Base-by-base conservation (phyloP, 108 stramenopile genomes). In the Skeletonema grethae region DNA sequence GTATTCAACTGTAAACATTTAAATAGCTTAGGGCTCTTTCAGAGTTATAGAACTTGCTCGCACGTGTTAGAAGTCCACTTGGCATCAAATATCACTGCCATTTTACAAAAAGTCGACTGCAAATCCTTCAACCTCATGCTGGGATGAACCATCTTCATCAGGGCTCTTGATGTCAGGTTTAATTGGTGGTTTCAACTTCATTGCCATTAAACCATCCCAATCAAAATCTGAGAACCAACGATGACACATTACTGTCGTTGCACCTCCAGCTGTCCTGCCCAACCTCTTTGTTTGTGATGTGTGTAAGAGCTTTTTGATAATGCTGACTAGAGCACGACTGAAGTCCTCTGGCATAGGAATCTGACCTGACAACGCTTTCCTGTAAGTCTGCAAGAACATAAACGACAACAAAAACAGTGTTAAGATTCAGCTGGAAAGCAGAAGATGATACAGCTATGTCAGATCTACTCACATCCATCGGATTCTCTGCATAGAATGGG, bases 241-340 rank as follows among this genome's bases (percentile, higher is more conserved):
- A 78, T 94, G 93, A 65, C 86, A 86, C 84, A 90, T 90, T n/a
- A 94, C 85, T 39, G 83, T 86, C 10, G 71, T 88, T 0, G 84
- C 77, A 9, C 93, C 90, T 38, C 90, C 93, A 55, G 85, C 82
- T 28, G 89, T 90, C 76, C 88, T 90, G 7, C 93, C 93, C 24
- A 94, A 67, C 16, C 93, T 72, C 61, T 94, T 94, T 29, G 72
- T 81, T 82, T 90, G 89, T 66, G 78, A 70, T 43, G 85, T 85
- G 65, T 87, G 88, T n/a, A 94, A 75, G 13, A 94, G 77, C 69
- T 86, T 87, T 39, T 72, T 86, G 57, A 92, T 76, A 31, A 94
- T 70, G 70, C 90, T 87, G 24, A 70, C 69, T 7, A 89, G 41
- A 12, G 61, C 59, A 57, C 70, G 50, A 48, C 82, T 73, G 68